Conservation (phyloP, 1,284 basidiomycete genomes). For the Somion occarium region DNA sequence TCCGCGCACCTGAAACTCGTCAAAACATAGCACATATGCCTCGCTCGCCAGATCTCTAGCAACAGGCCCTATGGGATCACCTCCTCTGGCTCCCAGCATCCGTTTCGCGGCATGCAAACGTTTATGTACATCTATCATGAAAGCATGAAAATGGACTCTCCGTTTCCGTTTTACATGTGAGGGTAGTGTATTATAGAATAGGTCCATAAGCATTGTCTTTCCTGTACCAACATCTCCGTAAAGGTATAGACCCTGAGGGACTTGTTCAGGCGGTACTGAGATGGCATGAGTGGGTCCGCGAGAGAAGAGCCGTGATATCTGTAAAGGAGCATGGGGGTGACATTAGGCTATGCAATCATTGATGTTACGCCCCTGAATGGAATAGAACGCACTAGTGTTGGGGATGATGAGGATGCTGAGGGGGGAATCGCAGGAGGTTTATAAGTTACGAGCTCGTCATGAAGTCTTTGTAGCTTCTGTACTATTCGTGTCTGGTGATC, state of each 20-base stretch:
- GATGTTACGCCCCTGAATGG: constrained; percentile 6
- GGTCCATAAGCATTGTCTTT: constrained; percentile 99
- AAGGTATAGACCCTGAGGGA: constrained; percentile 92
- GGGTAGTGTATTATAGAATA: constrained; percentile 91
- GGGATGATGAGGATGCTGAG: constrained; percentile 27
- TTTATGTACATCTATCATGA: constrained; percentile 99
- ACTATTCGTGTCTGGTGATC: constrained; percentile 85
- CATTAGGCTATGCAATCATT: constrained; percentile 12
- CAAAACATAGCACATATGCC: constrained; percentile 89
- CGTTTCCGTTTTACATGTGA: constrained; percentile 70
- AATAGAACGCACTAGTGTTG: constrained; percentile 19
- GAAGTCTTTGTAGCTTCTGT: constrained; percentile 74
- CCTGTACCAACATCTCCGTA: constrained; percentile 97
- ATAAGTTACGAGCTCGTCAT: constrained; percentile 73
- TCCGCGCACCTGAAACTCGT: constrained; percentile 88
- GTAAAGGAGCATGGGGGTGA: no score
- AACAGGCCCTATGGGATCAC: constrained; percentile 86
- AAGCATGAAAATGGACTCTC: constrained; percentile 94
- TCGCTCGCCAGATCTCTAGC: constrained; percentile 86
- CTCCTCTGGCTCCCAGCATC: constrained; percentile 61
- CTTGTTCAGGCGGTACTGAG: constrained; percentile 40
- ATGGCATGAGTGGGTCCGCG: constrained; percentile 32
- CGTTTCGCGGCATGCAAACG: constrained; percentile 80
- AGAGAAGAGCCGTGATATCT: constrained; percentile 68
- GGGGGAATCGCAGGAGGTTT: constrained; percentile 62